Evolutionary conservation across 2,329 filamentous ascomycete species (phyloP), one percentile per base, ranked within the genome.

Genomic region (Pezicula radicicola): DNA sequence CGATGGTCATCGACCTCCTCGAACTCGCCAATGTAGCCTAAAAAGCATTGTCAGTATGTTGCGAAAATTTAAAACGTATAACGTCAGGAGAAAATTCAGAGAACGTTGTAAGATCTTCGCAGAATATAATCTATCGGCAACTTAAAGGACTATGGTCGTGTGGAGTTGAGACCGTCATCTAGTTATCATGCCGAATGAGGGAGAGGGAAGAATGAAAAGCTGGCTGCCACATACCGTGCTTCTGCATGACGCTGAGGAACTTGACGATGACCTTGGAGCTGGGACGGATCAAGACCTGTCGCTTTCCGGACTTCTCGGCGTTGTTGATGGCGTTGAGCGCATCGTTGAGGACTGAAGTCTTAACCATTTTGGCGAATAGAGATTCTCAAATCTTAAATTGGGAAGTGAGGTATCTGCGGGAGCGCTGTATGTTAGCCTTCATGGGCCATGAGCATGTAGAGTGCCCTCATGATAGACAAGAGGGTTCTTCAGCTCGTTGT

Each of bases 261-360:
- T 97, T 97, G 83, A 95, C 81, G 71, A 99, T 99, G 83, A 99
- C 94, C 89, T 99, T 99, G 78, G 94, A 97, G 76, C 85, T 89
- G 68, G 95, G 94, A 71, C 92, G 87, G 84, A 99, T 97, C 76
- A 99, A 73, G 74, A 97, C 94, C 83, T 99, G 94, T 73, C 94
- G 92, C 89, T 97, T 97, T 81, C 94, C 94, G 69, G 89, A 83
- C 89, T 99, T 97, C 87, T 99, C 95, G 84, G 94, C 94, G 79
- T 99, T 99, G 91, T 99, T 99, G 88, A 99, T 97, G 83, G 86
- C 83, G 77, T 96, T 96, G 72, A 97, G 89, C 75, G 90, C 91
- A 88, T 99, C 94, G 85, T 97, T 95, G 78, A 99, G 92, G 72
- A 97, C 94, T 76, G 91, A 96, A 72, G 94, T 97, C 83, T 90